A percentile compares a stretch with the other conserved stretches of the same genome.
Conservation (phyloP, 768 basidiomycete genomes). For the Tubosaeta brunneosetosa region DNA sequence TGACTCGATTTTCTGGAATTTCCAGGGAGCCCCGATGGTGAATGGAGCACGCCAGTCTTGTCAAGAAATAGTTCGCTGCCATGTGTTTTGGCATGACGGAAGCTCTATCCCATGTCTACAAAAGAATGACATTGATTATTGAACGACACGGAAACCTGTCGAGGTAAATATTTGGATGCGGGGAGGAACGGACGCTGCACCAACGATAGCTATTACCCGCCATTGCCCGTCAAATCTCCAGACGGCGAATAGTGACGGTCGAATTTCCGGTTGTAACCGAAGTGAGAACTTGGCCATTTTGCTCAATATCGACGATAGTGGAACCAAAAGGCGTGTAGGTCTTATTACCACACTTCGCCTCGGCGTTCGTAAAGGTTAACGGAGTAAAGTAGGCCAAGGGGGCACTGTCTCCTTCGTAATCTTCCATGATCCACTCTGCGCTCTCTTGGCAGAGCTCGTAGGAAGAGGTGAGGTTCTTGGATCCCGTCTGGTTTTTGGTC, state of each 20-base stretch:
- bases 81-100: too few species aligned
- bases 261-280: neutral
- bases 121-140: too few species aligned
- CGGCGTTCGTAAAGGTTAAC: neutral
- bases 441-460: constrained; percentile 1
- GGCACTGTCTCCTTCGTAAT: neutral
- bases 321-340: neutral
- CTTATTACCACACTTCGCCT: neutral
- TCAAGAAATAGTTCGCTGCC: too few species aligned
- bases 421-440: constrained; percentile 3
- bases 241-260: neutral
- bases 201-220: too few species aligned
- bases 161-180: too few species aligned
- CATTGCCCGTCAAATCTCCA: too few species aligned
- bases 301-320: neutral
- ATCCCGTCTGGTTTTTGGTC: neutral
- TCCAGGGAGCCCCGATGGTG: too few species aligned
- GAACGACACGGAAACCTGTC: too few species aligned
- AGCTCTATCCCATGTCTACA: too few species aligned
- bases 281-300: neutral
- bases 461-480: neutral
- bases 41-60: too few species aligned
- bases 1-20: too few species aligned
- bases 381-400: constrained; percentile 1
- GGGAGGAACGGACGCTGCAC: too few species aligned